phyloP scores from a whole-genome alignment of 1,284 basidiomycete genomes.

The Pulveroboletus sp. region DNA sequence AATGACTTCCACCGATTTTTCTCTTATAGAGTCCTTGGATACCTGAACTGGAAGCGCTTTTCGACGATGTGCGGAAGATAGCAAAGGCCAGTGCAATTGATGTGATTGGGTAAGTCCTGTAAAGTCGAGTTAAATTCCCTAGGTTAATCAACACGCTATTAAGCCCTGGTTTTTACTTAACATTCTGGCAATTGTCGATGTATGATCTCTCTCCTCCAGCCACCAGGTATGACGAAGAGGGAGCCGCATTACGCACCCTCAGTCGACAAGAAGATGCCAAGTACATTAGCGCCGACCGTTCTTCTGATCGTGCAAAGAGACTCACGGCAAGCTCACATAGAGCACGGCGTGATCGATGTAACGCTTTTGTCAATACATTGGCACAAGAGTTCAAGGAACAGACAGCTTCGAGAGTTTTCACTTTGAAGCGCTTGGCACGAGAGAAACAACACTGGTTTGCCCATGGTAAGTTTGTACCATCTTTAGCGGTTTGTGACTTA shows the following conservation, averaged over 20 bases:
- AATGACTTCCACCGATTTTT: conserved; percentile 15
- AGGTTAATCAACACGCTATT: conserved; percentile 8
- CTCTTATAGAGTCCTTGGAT: conserved; percentile 69
- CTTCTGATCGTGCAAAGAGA: conserved; percentile 59
- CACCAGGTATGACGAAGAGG: conserved; percentile 70
- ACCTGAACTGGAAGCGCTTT: conserved; percentile 65
- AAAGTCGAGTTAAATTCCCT: background rate
- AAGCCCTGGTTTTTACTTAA: conserved; percentile 87
- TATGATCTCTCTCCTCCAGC: conserved; percentile 82
- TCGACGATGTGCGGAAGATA: conserved; percentile 69
- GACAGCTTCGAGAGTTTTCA: conserved; percentile 67
- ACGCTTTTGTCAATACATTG: conserved; percentile 53
- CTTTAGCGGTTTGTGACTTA: conserved; percentile 10
- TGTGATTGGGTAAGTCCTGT: conserved; percentile 64
- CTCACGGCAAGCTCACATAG: conserved; percentile 57
- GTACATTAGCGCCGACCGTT: conserved; percentile 62
- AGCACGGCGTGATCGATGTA: conserved; percentile 62
- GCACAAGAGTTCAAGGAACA: conserved; percentile 77
- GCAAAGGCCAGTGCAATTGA: conserved; percentile 65
- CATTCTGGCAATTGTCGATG: conserved; percentile 93
- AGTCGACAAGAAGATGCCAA: conserved; percentile 64
- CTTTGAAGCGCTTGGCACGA: conserved; percentile 71
- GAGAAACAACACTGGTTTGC: conserved; percentile 93
- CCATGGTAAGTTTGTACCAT: conserved; percentile 50
- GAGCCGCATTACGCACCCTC: conserved; percentile 53